These are phyloP conservation scores for Vigna mungo DNA, from an alignment of 306 rosid species.

Conservation along the genomic window DNA sequence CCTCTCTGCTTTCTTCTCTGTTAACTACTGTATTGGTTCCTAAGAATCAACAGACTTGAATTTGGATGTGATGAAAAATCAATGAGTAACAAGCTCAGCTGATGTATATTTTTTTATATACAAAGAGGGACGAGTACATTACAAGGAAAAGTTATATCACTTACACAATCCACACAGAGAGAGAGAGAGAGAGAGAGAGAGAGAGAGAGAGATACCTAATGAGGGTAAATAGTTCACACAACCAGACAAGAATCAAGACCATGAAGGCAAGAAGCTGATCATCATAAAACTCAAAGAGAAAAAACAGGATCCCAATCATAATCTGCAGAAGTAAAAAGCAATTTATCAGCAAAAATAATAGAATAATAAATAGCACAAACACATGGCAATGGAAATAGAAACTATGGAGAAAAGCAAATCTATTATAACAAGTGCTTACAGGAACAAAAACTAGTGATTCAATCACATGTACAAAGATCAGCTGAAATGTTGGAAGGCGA, in stretches of 20 bases:
- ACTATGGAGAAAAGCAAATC: constrained; percentile 16
- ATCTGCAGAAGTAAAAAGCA: constrained; percentile 69
- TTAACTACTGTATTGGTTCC: too few species aligned
- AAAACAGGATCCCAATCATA: constrained; percentile 96
- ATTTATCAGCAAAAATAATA: constrained; percentile 38
- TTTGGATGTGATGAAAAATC: too few species aligned
- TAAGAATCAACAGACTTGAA: too few species aligned
- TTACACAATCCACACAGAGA: neutral
- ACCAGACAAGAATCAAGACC: constrained; percentile 97
- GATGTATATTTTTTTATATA: too few species aligned
- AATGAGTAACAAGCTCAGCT: too few species aligned
- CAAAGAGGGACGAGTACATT: too few species aligned
- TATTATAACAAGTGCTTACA: constrained; percentile 55
- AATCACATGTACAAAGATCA: constrained; percentile 96
- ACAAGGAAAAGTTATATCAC: neutral
- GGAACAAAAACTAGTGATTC: constrained; percentile 99
- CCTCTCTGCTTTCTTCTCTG: too few species aligned
- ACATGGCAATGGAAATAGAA: constrained; percentile 19
- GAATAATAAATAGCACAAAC: constrained; percentile 19
- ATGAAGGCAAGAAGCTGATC: constrained; percentile 96
- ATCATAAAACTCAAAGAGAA: constrained; percentile 94
- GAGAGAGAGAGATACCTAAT: constrained; percentile 69
- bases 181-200: constrained; percentile 43
- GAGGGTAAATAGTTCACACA: constrained; percentile 93
- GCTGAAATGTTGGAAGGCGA: constrained; percentile 94